Evolutionary conservation across 768 basidiomycete species (phyloP).

Genomic region (Lentinula aciculospora): DNA sequence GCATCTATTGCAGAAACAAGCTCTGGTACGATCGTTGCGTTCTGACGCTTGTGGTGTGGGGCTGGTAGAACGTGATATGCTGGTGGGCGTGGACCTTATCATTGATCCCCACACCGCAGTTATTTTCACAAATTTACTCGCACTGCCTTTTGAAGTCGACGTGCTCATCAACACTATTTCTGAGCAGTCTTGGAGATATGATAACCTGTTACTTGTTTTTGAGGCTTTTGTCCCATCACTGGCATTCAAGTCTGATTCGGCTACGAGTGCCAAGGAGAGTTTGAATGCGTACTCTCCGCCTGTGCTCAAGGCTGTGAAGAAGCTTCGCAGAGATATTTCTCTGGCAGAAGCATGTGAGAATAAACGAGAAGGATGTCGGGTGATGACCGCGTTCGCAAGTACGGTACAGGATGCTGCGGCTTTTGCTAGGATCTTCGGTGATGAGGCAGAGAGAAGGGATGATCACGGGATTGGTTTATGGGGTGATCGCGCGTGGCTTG

Average conservation of each 20-base stretch:
- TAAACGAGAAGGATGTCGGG: slow-evolving; percentile 34
- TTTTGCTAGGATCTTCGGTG: slow-evolving; percentile 51
- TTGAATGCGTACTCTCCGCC: slow-evolving; percentile 58
- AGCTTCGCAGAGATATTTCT: slow-evolving; percentile 54
- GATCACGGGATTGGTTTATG: slow-evolving; percentile 40
- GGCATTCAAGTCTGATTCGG: slow-evolving; percentile 23
- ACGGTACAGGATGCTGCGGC: slow-evolving; percentile 54
- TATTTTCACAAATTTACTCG: slow-evolving; percentile 22
- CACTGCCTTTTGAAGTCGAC: slow-evolving; percentile 46
- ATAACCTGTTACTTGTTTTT: slow-evolving; percentile 51
- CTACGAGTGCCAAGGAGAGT: slow-evolving; percentile 5
- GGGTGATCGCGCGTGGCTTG: slow-evolving; percentile 61
- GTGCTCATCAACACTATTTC: slow-evolving; percentile 38
- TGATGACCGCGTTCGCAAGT: slow-evolving; percentile 61
- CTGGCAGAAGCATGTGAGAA: slow-evolving; percentile 57
- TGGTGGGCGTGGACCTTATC: slow-evolving; percentile 61
- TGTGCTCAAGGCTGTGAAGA: slow-evolving; percentile 64
- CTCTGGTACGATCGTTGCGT: slow-evolving; percentile 47
- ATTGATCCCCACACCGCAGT: slow-evolving; percentile 49
- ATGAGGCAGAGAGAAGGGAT: slow-evolving; percentile 45
- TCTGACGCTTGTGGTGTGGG: slow-evolving; percentile 40
- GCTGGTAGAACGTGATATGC: slow-evolving; percentile 58
- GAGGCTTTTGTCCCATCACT: slow-evolving; percentile 55
- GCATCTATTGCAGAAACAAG: slow-evolving; percentile 62
- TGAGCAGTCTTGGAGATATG: slow-evolving; percentile 59